Evolutionary conservation across 352 stramenopile genomes (phyloP).

Genomic region (Pythium oligandrum): DNA sequence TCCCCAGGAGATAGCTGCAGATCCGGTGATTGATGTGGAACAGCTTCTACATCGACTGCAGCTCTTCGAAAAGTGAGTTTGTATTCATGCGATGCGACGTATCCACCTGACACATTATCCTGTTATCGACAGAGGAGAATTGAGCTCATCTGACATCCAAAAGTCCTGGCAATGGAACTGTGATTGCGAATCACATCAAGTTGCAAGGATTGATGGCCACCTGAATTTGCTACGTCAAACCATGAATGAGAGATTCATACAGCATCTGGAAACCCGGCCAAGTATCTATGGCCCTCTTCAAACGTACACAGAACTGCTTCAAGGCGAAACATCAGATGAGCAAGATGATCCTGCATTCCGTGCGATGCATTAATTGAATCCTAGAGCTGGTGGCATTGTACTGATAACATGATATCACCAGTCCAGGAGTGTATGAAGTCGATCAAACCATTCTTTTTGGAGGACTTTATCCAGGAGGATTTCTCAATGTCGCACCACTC

Average conservation of each 20-base stretch:
- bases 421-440: slow-evolving; percentile 23
- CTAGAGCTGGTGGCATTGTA: too few relatives aligned
- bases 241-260: slow-evolving; percentile 7
- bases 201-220: slow-evolving; percentile 5
- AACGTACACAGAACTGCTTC: too few relatives aligned
- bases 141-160: slow-evolving; percentile 12
- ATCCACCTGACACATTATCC: too few relatives aligned
- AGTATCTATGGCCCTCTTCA: too few relatives aligned
- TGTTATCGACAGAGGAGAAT: slow-evolving; percentile 7
- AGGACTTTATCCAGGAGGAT: slow-evolving; percentile 23
- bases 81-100: too few relatives aligned
- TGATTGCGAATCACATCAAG: slow-evolving; percentile 3
- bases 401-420: neutral
- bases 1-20: too few relatives aligned
- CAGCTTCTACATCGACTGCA: too few relatives aligned
- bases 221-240: slow-evolving; percentile 4
- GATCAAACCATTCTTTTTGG: slow-evolving; percentile 31
- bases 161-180: slow-evolving; percentile 11
- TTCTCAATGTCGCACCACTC: slow-evolving; percentile 1
- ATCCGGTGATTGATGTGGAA: too few relatives aligned
- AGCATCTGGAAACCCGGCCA: neutral
- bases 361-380: too few relatives aligned
- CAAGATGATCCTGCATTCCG: too few relatives aligned
- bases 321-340: too few relatives aligned
- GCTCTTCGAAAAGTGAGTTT: too few relatives aligned